Evolutionary conservation across 768 basidiomycete genomes (phyloP), one percentile per base, ranked within the genome.

Genomic region (Holtermanniella nyarrowii): DNA sequence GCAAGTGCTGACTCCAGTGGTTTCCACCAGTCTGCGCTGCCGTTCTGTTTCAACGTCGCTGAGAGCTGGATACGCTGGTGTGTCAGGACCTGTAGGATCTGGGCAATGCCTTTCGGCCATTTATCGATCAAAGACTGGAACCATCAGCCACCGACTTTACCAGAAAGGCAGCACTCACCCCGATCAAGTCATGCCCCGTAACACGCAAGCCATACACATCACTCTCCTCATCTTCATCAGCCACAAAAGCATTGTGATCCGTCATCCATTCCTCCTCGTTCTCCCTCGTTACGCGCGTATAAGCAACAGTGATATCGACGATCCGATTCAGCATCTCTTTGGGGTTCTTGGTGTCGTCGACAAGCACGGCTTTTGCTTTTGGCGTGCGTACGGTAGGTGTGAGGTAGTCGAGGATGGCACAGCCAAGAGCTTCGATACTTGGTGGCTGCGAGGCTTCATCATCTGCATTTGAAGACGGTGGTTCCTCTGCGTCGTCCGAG

Each of bases 201-300:
- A 87, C 79, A 27, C 95, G 79, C 26, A 88, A 78, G 49, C 85
- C 86, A 65, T 89, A 91, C 1, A 77, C 66, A 48, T 85, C 81
- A 1, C 82, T 82, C 55, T 93, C 89, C 54, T 96, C 93, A 49
- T 95, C 88, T 63, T 96, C 91, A 65, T 97, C 88, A 22, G 85
- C 84, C 25, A 97, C 82, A 63, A 97, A 97, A 2, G 84, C 81
- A 59, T 97, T 96, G 3, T 87, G 82, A 60, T 95, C 85, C 48
- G 77, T 80, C 2, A 81, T 79, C 93, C 93, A 97, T 14, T 81
- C 84, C 25, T 90, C 88, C 65, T 90, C 89, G 65, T 96, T 87
- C 52, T 93, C 88, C 14, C 80, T 77, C 0, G 89, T 89, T 78
- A 99, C 91, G 66, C 90, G 88, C 13, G 80, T 76, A 70, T 83